These are phyloP conservation scores for Cercospora citrullina DNA, from an alignment of 2,329 filamentous ascomycete species.

Conservation along the genomic window DNA sequence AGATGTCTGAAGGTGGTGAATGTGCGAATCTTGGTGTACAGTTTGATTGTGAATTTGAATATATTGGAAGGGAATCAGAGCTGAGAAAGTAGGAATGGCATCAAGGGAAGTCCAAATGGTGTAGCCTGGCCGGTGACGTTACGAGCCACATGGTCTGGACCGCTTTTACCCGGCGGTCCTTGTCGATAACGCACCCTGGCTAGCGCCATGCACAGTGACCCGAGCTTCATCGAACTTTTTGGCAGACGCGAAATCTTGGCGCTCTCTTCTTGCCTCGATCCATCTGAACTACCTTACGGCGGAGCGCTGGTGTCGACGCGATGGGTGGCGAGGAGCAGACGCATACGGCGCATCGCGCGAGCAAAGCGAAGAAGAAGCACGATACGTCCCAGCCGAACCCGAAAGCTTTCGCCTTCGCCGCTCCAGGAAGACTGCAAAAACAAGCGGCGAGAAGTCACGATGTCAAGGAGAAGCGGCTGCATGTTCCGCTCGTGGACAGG, in stretches of 20 bases:
- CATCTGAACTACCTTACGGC: neutral
- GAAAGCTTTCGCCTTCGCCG: constrained; percentile 84
- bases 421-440: constrained; percentile 76
- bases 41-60: neutral
- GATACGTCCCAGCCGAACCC: constrained; percentile 67
- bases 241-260: constrained; percentile 20
- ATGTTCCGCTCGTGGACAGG: constrained; percentile 94
- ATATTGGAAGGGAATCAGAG: neutral
- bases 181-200: constrained; percentile 2
- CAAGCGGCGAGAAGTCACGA: constrained; percentile 72
- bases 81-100: neutral
- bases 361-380: constrained; percentile 85
- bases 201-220: constrained; percentile 4
- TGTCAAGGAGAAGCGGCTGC: constrained; percentile 92
- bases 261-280: neutral
- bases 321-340: constrained; percentile 60
- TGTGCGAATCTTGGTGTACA: constrained; percentile 13
- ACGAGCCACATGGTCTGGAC: constrained; percentile 10
- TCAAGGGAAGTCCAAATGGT: neutral
- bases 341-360: constrained; percentile 80
- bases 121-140: constrained; percentile 13
- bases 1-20: constrained; percentile 10
- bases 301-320: neutral
- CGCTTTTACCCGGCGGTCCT: constrained; percentile 8
- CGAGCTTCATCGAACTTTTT: constrained; percentile 13